Conservation (phyloP, 306 rosid genomes). For the Arachis stenosperma region DNA sequence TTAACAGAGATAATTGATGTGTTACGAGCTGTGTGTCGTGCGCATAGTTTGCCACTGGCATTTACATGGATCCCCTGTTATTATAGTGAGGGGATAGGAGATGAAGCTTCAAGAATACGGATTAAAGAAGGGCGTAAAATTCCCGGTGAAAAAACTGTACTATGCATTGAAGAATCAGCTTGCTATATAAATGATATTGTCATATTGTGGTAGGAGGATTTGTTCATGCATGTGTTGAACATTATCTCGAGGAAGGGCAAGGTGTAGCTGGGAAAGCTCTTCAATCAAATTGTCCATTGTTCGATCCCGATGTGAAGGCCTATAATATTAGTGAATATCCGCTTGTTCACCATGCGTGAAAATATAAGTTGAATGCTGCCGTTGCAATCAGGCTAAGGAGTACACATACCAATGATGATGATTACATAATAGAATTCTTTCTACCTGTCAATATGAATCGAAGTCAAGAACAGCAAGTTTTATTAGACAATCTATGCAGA, state of each 20-base stretch:
- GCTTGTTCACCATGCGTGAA: slow-evolving; percentile 92
- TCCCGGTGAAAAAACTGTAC: slow-evolving; percentile 60
- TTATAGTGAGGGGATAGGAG: slow-evolving; percentile 49
- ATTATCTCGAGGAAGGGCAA: slow-evolving; percentile 90
- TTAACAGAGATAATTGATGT: slow-evolving; percentile 82
- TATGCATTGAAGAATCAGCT: slow-evolving; percentile 88
- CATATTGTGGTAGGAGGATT: slow-evolving; percentile 80
- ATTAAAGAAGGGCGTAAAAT: slow-evolving; percentile 53
- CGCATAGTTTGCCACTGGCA: slow-evolving; percentile 91
- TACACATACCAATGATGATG: slow-evolving; percentile 78
- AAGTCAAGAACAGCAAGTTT: slow-evolving; percentile 79
- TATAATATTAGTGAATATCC: slow-evolving; percentile 81
- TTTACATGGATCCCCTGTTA: slow-evolving; percentile 92
- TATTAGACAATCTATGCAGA: slow-evolving; percentile 91
- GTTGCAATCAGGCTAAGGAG: slow-evolving; percentile 92
- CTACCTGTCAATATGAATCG: slow-evolving; percentile 85
- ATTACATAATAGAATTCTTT: slow-evolving; percentile 90
- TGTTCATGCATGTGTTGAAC: slow-evolving; percentile 78
- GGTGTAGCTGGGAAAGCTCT: slow-evolving; percentile 96
- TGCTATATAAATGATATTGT: slow-evolving; percentile 70
- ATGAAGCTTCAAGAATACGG: slow-evolving; percentile 49
- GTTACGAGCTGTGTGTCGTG: slow-evolving; percentile 87
- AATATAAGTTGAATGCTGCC: slow-evolving; percentile 81
- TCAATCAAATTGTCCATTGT: slow-evolving; percentile 86
- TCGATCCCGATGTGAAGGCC: slow-evolving; percentile 78